A percentile compares a stretch with the other conserved stretches of the same genome.
Conservation (phyloP, 352 stramenopile species). For the Pelagophyceae sp. region DNA sequence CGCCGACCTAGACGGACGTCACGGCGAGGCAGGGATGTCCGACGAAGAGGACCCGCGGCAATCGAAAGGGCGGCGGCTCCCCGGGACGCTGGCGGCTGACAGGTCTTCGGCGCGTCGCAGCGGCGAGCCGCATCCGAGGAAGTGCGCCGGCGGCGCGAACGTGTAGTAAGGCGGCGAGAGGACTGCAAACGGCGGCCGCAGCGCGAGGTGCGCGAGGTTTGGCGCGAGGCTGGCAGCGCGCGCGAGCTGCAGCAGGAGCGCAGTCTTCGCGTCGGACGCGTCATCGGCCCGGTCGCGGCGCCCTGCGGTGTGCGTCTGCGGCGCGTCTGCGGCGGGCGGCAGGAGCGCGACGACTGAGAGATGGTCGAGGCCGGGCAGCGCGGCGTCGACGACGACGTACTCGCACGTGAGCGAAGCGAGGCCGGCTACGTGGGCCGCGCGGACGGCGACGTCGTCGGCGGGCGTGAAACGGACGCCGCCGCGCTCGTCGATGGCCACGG, state of each 20-base stretch:
- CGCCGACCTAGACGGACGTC: no score
- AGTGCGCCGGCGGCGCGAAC: neutral
- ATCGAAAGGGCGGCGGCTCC: no score
- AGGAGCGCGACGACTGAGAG: neutral
- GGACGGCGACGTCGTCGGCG: neutral
- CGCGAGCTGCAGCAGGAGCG: neutral
- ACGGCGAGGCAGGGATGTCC: no score
- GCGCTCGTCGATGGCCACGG: neutral
- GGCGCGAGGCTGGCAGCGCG: neutral
- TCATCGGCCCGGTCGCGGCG: no score
- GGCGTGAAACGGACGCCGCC: neutral
- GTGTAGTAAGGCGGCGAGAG: neutral
- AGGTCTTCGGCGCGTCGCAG: neutral
- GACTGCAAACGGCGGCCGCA: neutral
- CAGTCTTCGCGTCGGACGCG: neutral
- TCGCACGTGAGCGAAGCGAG: neutral
- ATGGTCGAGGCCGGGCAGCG: neutral
- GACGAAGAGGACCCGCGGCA: no score
- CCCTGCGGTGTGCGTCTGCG: no score
- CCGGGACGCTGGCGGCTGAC: no score
- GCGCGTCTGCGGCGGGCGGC: no score
- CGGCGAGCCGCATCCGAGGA: neutral
- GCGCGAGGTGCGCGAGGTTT: neutral
- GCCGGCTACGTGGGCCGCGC: neutral
- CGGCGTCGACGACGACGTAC: neutral